These are phyloP conservation scores for Stemphylium vesicarium DNA, from an alignment of 2,329 filamentous ascomycete genomes.

Conservation along the genomic window DNA sequence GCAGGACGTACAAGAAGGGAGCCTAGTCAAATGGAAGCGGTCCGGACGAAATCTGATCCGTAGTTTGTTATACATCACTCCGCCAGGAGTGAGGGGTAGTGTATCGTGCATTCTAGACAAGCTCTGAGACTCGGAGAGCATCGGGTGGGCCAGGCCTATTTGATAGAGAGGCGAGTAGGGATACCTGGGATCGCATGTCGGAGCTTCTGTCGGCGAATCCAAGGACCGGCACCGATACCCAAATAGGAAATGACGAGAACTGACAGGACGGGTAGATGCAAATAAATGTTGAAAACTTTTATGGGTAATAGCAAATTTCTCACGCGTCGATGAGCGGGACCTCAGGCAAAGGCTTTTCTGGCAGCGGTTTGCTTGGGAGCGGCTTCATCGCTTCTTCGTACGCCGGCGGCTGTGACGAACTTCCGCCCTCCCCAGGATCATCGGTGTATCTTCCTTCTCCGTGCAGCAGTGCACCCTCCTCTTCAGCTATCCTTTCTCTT, in stretches of 20 bases:
- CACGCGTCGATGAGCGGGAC: conserved; percentile 44
- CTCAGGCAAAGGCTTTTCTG: conserved; percentile 44
- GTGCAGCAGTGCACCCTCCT: conserved; percentile 31
- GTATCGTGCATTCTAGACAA: neutral
- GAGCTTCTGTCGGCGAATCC: too few species aligned
- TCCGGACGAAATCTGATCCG: neutral
- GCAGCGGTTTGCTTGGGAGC: conserved; percentile 40
- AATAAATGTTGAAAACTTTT: neutral
- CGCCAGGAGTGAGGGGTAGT: neutral
- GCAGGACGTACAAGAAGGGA: neutral
- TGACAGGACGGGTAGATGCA: neutral
- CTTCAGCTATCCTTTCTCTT: conserved; percentile 26
- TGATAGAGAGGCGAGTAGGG: too few species aligned
- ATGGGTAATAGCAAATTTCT: neutral
- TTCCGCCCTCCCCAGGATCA: conserved; percentile 26
- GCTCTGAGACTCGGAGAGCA: neutral
- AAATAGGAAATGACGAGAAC: neutral
- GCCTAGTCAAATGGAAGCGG: neutral
- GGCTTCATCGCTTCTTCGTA: conserved; percentile 26
- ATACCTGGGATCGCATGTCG: too few species aligned
- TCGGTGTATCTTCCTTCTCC: conserved; percentile 30
- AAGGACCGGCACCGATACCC: neutral
- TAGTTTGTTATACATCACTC: neutral
- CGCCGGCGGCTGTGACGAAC: conserved; percentile 7
- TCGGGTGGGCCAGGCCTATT: too few species aligned